Conservation (phyloP, 1,284 basidiomycete species). For the Naganishia sp. region DNA sequence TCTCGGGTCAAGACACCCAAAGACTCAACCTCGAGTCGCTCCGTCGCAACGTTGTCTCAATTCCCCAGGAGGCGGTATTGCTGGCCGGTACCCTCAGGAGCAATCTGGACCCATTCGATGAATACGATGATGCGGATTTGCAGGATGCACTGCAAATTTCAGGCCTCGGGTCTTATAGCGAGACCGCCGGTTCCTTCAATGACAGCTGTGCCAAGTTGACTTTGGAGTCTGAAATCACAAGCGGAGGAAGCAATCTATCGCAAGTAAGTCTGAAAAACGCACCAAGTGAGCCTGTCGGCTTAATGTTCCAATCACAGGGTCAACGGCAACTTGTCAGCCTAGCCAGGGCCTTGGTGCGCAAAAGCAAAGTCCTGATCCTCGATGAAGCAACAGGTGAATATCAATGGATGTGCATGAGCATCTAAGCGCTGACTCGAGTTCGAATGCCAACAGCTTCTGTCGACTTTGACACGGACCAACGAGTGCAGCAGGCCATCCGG, state of each 20-base stretch:
- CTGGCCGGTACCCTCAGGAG: conserved; percentile 67
- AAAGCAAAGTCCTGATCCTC: conserved; percentile 58
- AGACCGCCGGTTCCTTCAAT: conserved; percentile 33
- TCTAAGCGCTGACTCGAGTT: conserved; percentile 32
- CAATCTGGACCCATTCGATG: conserved; percentile 73
- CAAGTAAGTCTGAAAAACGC: conserved; percentile 56
- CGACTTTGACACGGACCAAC: conserved; percentile 56
- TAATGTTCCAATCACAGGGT: conserved; percentile 55
- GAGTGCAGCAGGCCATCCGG: conserved; percentile 58
- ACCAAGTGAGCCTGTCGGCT: conserved; percentile 46
- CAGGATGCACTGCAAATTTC: conserved; percentile 57
- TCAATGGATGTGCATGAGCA: too few relatives aligned
- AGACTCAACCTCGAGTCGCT: conserved; percentile 65
- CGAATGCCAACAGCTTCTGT: conserved; percentile 45
- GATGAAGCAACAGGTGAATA: conserved; percentile 57
- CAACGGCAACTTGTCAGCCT: conserved; percentile 66
- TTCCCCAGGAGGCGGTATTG: conserved; percentile 61
- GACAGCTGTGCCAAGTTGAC: conserved; percentile 45
- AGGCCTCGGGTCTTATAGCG: conserved; percentile 47
- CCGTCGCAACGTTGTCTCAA: conserved; percentile 61
- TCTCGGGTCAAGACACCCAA: conserved; percentile 52
- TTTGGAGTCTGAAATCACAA: conserved; percentile 50
- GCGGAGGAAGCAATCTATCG: conserved; percentile 64
- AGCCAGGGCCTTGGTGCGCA: conserved; percentile 59
- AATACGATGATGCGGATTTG: conserved; percentile 64